Evolutionary conservation across 345 rosid species (phyloP).

Genomic region (Eucalyptus virginea): DNA sequence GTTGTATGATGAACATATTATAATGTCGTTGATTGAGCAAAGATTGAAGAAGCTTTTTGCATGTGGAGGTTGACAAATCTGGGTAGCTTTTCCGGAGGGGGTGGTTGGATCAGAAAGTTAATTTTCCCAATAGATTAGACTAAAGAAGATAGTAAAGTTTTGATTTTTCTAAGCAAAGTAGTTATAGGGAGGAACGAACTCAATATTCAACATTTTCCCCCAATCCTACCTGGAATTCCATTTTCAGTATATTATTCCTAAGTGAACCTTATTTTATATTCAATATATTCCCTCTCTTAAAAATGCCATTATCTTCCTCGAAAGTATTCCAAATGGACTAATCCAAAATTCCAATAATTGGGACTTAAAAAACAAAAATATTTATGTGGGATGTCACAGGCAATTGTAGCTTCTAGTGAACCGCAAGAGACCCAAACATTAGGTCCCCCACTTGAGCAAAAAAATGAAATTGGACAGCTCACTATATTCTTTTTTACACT

Average conservation of each 20-base stretch:
- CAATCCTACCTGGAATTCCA: conserved; percentile 53
- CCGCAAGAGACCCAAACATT: background rate
- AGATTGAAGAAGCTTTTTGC: conserved; percentile 22
- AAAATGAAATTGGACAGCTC: background rate
- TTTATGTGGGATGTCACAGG: background rate
- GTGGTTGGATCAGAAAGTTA: conserved; percentile 32
- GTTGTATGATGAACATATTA: background rate
- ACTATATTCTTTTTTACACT: background rate
- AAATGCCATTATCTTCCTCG: background rate
- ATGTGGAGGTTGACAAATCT: conserved; percentile 56
- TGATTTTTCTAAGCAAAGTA: conserved; percentile 1
- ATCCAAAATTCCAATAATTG: background rate
- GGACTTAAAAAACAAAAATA: background rate
- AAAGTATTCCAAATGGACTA: background rate
- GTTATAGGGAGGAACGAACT: conserved; percentile 2
- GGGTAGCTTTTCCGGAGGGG: conserved; percentile 7
- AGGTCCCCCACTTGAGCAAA: background rate
- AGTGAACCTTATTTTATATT: background rate
- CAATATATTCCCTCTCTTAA: background rate
- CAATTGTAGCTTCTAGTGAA: background rate
- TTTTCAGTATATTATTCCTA: background rate
- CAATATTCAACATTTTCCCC: background rate
- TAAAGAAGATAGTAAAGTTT: background rate
- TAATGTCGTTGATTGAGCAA: conserved; percentile 1
- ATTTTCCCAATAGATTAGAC: background rate